phyloP scores from a whole-genome alignment of 306 rosid species.

The Casuarina glauca region DNA sequence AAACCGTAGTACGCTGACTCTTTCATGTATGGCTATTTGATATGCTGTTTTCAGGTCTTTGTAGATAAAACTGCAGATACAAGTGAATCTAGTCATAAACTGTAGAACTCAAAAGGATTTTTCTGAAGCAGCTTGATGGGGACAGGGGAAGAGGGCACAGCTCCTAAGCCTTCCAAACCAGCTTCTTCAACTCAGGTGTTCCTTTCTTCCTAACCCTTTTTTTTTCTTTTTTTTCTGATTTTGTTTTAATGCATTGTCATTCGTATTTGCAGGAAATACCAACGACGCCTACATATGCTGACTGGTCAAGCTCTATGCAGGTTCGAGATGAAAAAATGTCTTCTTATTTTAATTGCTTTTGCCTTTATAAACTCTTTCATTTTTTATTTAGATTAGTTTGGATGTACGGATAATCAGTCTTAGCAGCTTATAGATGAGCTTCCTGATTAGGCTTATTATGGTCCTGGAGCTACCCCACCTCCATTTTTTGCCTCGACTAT shows the following conservation, averaged over 20 bases:
- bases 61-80: constrained; percentile 26
- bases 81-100: constrained; percentile 24
- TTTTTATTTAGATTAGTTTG: constrained; percentile 8
- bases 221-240: constrained; percentile 1
- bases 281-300: constrained; percentile 69
- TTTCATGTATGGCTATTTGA: constrained; percentile 21
- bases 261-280: constrained; percentile 61
- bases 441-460: constrained; percentile 83
- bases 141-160: constrained; percentile 83
- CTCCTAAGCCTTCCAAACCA: constrained; percentile 74
- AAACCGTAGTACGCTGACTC: constrained; percentile 2
- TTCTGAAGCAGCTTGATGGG: constrained; percentile 56
- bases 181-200: constrained; percentile 64
- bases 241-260: not conserved
- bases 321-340: constrained; percentile 38
- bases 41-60: constrained; percentile 29
- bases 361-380: constrained; percentile 5
- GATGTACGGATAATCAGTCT: constrained; percentile 11
- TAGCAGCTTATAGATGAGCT: constrained; percentile 32
- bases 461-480: constrained; percentile 85
- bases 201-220: not conserved
- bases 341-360: constrained; percentile 7
- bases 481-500: constrained; percentile 89
- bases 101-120: constrained; percentile 22
- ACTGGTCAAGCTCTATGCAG: constrained; percentile 97